Evolutionary conservation across 2,329 filamentous ascomycete genomes (phyloP).

Genomic region (Falciphora oryzae): DNA sequence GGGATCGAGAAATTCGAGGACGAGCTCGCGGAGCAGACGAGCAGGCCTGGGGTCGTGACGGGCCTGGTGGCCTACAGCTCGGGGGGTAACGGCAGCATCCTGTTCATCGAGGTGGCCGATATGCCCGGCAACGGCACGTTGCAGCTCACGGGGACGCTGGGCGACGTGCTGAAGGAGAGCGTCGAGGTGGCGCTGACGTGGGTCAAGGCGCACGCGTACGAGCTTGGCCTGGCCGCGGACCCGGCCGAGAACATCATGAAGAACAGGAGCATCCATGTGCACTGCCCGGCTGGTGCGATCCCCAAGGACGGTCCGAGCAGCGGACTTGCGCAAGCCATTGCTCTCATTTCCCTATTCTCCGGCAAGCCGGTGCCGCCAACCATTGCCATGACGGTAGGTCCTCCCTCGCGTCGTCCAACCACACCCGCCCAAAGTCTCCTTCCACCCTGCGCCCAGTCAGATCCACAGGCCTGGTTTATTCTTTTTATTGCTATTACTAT

Average conservation of each 20-base stretch:
- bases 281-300: conserved; percentile 90
- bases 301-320: conserved; percentile 88
- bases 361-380: conserved; percentile 82
- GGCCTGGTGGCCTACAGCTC: conserved; percentile 92
- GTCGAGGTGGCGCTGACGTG: conserved; percentile 94
- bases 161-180: conserved; percentile 93
- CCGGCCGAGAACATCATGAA: conserved; percentile 93
- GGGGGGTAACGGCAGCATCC: conserved; percentile 88
- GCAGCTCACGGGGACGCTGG: conserved; percentile 92
- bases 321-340: conserved; percentile 89
- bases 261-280: conserved; percentile 86
- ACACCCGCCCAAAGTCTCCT: too few species aligned
- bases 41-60: conserved; percentile 86
- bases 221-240: conserved; percentile 76
- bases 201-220: conserved; percentile 94
- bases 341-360: conserved; percentile 83
- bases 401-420: conserved; percentile 10
- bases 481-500: conserved; percentile 4
- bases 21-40: conserved; percentile 83
- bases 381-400: conserved; percentile 83
- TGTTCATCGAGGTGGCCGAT: conserved; percentile 97
- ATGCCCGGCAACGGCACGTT: conserved; percentile 92
- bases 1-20: conserved; percentile 93
- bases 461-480: too few species aligned
- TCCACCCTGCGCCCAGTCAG: too few species aligned